Percentiles rank a stretch among this genome's conserved stretches.
phyloP scores from a whole-genome alignment of 2,329 filamentous ascomycete genomes.

The Elsinoe perseae region DNA sequence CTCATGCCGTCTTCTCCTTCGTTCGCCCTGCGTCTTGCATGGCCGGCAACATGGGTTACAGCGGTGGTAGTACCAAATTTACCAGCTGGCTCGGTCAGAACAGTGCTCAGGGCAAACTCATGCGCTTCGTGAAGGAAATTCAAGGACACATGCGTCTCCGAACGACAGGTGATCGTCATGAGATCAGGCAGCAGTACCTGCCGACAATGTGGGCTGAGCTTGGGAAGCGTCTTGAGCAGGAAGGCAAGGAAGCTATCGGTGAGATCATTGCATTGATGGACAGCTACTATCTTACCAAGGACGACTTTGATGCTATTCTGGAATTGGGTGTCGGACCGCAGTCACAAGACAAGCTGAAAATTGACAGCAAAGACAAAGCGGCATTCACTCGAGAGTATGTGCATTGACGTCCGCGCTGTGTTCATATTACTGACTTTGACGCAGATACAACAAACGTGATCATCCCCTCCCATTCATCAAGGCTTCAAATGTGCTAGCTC shows the following conservation, averaged over 20 bases:
- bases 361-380: conserved; percentile 79
- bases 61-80: conserved; percentile 56
- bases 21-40: conserved; percentile 84
- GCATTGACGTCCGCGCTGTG: neutral
- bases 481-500: conserved; percentile 64
- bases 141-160: conserved; percentile 94
- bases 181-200: conserved; percentile 89
- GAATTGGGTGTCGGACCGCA: conserved; percentile 86
- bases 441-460: conserved; percentile 72
- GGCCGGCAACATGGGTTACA: conserved; percentile 61
- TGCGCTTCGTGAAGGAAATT: conserved; percentile 80
- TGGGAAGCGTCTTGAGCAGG: conserved; percentile 62
- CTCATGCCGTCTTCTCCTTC: conserved; percentile 90
- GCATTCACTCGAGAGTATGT: conserved; percentile 82
- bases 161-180: conserved; percentile 82
- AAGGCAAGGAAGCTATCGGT: conserved; percentile 74
- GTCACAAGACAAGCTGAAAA: conserved; percentile 63
- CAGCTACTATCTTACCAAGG: conserved; percentile 86
- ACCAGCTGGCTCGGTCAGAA: conserved; percentile 93
- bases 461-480: conserved; percentile 97
- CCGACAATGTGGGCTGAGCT: conserved; percentile 79
- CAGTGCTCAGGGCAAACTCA: conserved; percentile 69
- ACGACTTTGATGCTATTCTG: conserved; percentile 87
- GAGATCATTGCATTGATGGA: conserved; percentile 94
- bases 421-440: neutral